Conservation (phyloP, 345 rosid species). For the Brassica incana region DNA sequence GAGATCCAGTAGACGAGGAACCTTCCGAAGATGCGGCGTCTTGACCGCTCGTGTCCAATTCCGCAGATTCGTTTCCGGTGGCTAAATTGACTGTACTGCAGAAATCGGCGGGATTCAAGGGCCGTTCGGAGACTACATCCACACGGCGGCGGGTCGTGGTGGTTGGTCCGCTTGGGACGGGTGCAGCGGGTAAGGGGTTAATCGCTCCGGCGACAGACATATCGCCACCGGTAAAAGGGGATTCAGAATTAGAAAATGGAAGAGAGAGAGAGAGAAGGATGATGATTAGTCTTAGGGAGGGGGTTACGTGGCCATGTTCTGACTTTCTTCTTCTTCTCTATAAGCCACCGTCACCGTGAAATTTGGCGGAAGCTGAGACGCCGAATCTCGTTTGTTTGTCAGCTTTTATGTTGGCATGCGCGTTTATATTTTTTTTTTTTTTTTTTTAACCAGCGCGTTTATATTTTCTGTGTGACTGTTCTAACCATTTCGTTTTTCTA, state of each 20-base stretch:
- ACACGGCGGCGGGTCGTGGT: slow-evolving; percentile 72
- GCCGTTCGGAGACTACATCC: slow-evolving; percentile 34
- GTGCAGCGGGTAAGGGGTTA: slow-evolving; percentile 45
- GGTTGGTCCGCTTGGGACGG: slow-evolving; percentile 44
- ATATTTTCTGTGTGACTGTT: slow-evolving; percentile 7
- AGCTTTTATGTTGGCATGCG: slow-evolving; percentile 4
- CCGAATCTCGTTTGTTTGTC: slow-evolving; percentile 6
- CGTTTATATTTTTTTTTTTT: neutral
- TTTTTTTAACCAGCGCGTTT: neutral
- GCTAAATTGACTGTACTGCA: slow-evolving; percentile 7
- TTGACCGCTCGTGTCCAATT: slow-evolving; percentile 21
- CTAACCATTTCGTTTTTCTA: slow-evolving; percentile 9
- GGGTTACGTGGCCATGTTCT: slow-evolving; percentile 21
- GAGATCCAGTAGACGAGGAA: slow-evolving; percentile 35
- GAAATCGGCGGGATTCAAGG: slow-evolving; percentile 28
- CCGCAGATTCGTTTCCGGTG: slow-evolving; percentile 7
- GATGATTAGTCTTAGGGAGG: neutral
- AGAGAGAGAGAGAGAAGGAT: neutral
- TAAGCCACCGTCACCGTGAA: slow-evolving; percentile 26
- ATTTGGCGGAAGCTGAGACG: slow-evolving; percentile 18
- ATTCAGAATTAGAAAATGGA: neutral
- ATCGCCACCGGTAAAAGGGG: slow-evolving; percentile 28
- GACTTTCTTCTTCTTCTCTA: slow-evolving; percentile 9
- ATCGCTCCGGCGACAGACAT: slow-evolving; percentile 58
- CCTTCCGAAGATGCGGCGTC: slow-evolving; percentile 14